Percentiles rank a stretch among this genome's conserved stretches.
Evolutionary conservation across 495 filamentous ascomycete species (phyloP).

Genomic region (Hypoxylon fragiforme): DNA sequence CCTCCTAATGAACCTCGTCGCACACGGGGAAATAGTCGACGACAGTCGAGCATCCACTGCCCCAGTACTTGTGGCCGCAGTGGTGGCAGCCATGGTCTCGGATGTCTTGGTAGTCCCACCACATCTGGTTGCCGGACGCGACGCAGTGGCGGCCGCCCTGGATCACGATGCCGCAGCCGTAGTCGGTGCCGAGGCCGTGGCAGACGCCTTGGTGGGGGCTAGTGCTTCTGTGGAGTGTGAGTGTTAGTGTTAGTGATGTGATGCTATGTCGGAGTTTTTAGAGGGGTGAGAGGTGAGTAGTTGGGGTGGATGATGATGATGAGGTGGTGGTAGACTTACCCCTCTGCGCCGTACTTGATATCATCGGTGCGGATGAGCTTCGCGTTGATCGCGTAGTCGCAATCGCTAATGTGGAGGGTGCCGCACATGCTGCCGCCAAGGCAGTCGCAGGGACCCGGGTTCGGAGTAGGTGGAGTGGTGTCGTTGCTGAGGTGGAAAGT

Average conservation of each 20-base stretch:
- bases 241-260: not conserved
- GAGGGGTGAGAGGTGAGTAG: not conserved
- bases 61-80: slow-evolving; percentile 21
- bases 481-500: not conserved
- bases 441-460: too few relatives aligned
- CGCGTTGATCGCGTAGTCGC: slow-evolving; percentile 9
- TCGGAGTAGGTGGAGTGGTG: not conserved
- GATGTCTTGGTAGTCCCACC: slow-evolving; percentile 29
- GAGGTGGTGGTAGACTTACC: too few relatives aligned
- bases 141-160: slow-evolving; percentile 3
- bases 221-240: slow-evolving; percentile 15
- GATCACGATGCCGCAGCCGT: slow-evolving; percentile 22
- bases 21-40: slow-evolving; percentile 21
- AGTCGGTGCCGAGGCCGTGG: slow-evolving; percentile 17
- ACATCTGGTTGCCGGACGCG: slow-evolving; percentile 23
- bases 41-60: slow-evolving; percentile 9
- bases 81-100: slow-evolving; percentile 11
- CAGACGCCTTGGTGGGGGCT: slow-evolving; percentile 14
- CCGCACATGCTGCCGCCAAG: slow-evolving; percentile 24
- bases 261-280: not conserved
- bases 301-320: too few relatives aligned
- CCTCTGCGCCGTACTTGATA: slow-evolving; percentile 11
- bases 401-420: slow-evolving; percentile 6
- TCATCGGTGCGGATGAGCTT: slow-evolving; percentile 14
- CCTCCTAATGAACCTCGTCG: slow-evolving; percentile 25